These are phyloP conservation scores for Ophiostoma perfectum DNA, from an alignment of 2,329 filamentous ascomycete genomes.

Conservation along the genomic window DNA sequence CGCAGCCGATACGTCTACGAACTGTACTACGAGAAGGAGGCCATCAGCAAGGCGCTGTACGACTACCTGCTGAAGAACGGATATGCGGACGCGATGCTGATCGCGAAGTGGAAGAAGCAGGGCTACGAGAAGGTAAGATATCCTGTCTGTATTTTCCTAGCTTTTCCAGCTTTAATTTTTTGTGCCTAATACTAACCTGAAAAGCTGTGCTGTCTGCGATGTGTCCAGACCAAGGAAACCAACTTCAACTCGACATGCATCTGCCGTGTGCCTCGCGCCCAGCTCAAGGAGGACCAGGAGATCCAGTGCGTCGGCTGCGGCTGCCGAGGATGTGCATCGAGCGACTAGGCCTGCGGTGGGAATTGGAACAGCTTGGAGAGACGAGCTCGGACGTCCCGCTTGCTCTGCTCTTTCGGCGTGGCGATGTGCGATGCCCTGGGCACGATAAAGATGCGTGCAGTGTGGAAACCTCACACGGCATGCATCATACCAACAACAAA, in stretches of 20 bases:
- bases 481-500: background rate
- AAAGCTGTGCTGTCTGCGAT: constrained; percentile 86
- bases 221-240: constrained; percentile 99
- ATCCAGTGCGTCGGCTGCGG: constrained; percentile 95
- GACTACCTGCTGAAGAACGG: constrained; percentile 96
- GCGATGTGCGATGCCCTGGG: background rate
- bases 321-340: constrained; percentile 71
- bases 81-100: constrained; percentile 90
- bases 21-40: constrained; percentile 95
- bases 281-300: constrained; percentile 83
- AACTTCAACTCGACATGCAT: constrained; percentile 98
- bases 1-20: constrained; percentile 92
- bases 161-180: background rate
- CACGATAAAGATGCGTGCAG: background rate
- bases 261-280: constrained; percentile 83
- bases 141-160: background rate
- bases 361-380: background rate
- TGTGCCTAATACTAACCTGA: constrained; percentile 28
- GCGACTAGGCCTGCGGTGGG: constrained; percentile 12
- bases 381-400: no score
- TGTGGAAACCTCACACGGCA: no score
- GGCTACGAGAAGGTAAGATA: constrained; percentile 85
- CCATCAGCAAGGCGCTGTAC: constrained; percentile 85
- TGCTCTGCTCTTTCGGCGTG: no score
- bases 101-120: constrained; percentile 99